These are phyloP conservation scores for Boletellus emodensis DNA, from an alignment of 768 basidiomycete genomes.

Conservation along the genomic window DNA sequence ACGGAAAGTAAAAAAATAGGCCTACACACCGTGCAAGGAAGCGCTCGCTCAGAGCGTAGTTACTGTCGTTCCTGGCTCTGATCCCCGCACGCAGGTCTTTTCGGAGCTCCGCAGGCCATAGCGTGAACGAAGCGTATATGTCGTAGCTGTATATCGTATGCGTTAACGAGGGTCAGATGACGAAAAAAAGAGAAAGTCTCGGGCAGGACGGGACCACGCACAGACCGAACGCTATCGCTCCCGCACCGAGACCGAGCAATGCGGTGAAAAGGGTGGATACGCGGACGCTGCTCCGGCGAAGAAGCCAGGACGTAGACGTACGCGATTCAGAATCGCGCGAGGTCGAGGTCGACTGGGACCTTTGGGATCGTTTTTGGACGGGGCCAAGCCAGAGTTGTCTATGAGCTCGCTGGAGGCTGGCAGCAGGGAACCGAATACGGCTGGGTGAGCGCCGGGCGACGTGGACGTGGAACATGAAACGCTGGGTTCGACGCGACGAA, in stretches of 20 bases:
- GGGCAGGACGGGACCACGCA: conserved; percentile 23
- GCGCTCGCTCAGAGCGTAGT: conserved; percentile 47
- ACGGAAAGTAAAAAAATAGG: neutral
- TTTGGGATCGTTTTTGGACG: conserved; percentile 3
- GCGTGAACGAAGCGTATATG: conserved; percentile 52
- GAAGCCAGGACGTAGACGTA: neutral
- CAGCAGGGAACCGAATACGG: neutral
- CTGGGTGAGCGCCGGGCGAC: neutral
- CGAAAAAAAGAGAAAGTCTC: neutral
- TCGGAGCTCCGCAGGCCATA: conserved; percentile 65
- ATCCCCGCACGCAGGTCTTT: conserved; percentile 63
- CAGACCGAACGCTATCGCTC: conserved; percentile 43
- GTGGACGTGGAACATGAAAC: neutral
- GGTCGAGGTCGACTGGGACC: conserved; percentile 12
- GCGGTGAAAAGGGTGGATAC: conserved; percentile 39
- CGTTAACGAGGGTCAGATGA: neutral
- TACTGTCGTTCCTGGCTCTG: conserved; percentile 55
- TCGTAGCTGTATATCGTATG: conserved; percentile 40
- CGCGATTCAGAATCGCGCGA: neutral
- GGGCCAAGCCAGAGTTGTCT: neutral
- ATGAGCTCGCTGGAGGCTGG: neutral
- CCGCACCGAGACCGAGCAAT: conserved; percentile 36
- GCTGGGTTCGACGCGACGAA: too few species aligned
- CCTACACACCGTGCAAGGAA: conserved; percentile 50
- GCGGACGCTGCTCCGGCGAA: conserved; percentile 22